phyloP scores from a whole-genome alignment of 2,329 filamentous ascomycete genomes.

The Epichloe brachyelytri region DNA sequence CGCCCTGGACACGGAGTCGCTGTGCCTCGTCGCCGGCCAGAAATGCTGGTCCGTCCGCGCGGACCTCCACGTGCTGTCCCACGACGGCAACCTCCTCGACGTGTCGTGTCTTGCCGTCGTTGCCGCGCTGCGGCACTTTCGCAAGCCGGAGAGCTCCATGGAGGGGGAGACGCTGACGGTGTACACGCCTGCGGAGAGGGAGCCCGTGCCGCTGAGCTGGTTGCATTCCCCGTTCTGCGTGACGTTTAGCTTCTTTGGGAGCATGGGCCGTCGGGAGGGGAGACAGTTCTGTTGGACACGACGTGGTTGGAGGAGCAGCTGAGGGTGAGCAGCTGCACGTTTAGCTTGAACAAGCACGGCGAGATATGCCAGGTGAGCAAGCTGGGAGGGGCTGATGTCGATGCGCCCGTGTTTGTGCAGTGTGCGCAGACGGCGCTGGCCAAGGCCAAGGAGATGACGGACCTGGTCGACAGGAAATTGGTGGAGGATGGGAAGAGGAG shows the following conservation, averaged over 20 bases:
- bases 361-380: constrained; percentile 90
- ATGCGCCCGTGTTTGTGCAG: constrained; percentile 64
- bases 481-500: constrained; percentile 66
- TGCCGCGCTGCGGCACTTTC: constrained; percentile 80
- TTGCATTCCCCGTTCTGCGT: constrained; percentile 86
- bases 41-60: constrained; percentile 89
- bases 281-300: constrained; percentile 56
- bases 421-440: constrained; percentile 62
- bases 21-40: constrained; percentile 80
- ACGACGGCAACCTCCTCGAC: constrained; percentile 84
- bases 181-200: constrained; percentile 72
- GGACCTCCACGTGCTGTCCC: constrained; percentile 81
- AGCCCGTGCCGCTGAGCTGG: constrained; percentile 81
- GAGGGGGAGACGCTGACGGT: constrained; percentile 75
- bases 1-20: constrained; percentile 86
- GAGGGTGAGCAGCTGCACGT: constrained; percentile 57
- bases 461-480: constrained; percentile 58
- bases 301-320: constrained; percentile 66
- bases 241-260: constrained; percentile 77
- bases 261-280: constrained; percentile 42
- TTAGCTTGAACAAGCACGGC: constrained; percentile 79
- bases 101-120: constrained; percentile 76
- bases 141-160: constrained; percentile 77
- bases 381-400: constrained; percentile 69
- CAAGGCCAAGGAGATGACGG: constrained; percentile 71